Evolutionary conservation across 1,284 basidiomycete species (phyloP), one percentile per base, ranked within the genome.

Genomic region (Leccinum pallidistipes): DNA sequence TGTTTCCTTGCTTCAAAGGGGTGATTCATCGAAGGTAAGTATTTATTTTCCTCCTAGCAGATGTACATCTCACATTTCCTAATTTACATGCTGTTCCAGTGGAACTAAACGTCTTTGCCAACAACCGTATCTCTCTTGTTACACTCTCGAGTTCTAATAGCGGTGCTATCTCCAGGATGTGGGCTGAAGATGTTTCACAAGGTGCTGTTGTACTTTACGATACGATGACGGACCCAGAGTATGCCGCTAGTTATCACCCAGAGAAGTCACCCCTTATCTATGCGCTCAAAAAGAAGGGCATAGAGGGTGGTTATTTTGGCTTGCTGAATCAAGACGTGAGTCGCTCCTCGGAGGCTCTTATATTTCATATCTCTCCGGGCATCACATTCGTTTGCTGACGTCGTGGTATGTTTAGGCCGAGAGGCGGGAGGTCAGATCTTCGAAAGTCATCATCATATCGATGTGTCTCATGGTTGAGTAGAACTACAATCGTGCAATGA

Each of bases 1-100:
- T 75, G 75, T 38, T 56, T 71, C 8, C 70, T 77, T n/a, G 69
- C 71, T 2, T 66, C 68, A 14, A 70, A 75, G 55, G 73, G 76
- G 24, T 71, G 74, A 52, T 77, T 77, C 55, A 64, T 54, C 1
- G 77, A 78, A 65, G 68, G 74, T 65, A 51, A 36, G 51, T 10
- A 6, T 8, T 24, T 8, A 29, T 31, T 16, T 21, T 27, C 36
- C 6, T 18, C 5, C 11, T 14, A 36, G 34, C 14, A 14, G 34
- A 36, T 36, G 6, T 36, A 36, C 31, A 4, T 49, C 16, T 14
- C 7, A 16, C 31, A 27, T 21, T 32, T 56, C 8, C 8, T 38
- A 12, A 45, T 53, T 59, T n/a, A 45, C 16, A 12, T 21, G 5
- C n/a, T 1, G 32, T 6, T 32, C 34, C 24, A 74, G 72, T 71